A percentile compares a stretch with the other conserved stretches of the same genome.
These are phyloP conservation scores for Erythrobasidium yunnanense DNA, from an alignment of 768 basidiomycete genomes.

Conservation along the genomic window DNA sequence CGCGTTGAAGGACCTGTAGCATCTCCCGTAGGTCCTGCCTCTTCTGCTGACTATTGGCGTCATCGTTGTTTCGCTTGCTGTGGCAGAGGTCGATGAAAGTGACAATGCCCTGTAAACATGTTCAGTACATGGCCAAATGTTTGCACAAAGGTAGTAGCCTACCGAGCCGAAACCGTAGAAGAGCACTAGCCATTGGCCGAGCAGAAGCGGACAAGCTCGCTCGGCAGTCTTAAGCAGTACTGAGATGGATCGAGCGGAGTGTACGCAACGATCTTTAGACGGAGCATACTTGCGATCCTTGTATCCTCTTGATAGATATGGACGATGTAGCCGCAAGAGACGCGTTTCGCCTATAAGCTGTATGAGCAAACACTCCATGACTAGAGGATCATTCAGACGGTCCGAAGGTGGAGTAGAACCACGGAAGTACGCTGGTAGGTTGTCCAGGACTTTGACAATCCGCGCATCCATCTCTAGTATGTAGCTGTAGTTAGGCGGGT, in stretches of 20 bases:
- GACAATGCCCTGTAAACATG: conserved; percentile 7
- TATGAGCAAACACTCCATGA: conserved; percentile 27
- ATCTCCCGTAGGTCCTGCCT: conserved; percentile 6
- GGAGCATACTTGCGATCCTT: conserved; percentile 14
- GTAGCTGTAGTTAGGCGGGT: conserved; percentile 17
- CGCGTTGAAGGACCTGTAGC: conserved; percentile 12
- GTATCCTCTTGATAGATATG: conserved; percentile 25
- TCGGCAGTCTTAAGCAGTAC: conserved; percentile 9
- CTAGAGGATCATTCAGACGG: conserved; percentile 1
- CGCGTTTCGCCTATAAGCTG: conserved; percentile 25
- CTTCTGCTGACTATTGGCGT: neutral
- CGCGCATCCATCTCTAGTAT: conserved; percentile 26
- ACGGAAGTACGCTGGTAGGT: conserved; percentile 21
- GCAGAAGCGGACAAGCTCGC: conserved; percentile 8
- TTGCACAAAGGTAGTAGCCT: neutral
- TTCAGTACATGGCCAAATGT: neutral
- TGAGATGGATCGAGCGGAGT: conserved; percentile 21
- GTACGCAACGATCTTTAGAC: conserved; percentile 26
- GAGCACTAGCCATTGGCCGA: conserved; percentile 23
- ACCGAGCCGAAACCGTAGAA: conserved; percentile 28
- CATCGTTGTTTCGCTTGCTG: neutral
- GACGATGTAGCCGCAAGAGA: conserved; percentile 25
- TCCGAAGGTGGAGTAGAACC: neutral
- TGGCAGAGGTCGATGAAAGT: conserved; percentile 26
- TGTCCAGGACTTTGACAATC: conserved; percentile 5